phyloP scores from a whole-genome alignment of 352 stramenopile species.

The Stramenopiles sp. region DNA sequence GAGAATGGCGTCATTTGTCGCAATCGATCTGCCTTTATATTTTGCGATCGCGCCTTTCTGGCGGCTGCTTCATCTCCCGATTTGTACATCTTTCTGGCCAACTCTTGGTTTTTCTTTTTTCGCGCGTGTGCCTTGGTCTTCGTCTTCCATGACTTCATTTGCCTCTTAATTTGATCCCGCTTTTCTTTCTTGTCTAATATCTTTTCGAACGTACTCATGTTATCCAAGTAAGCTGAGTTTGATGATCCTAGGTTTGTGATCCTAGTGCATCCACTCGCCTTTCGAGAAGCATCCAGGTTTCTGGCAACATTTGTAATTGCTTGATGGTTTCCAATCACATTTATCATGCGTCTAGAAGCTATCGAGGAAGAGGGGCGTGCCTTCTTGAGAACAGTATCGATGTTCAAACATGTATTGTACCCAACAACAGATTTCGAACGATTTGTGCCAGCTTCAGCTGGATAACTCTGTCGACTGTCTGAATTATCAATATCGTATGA shows the following conservation, averaged over 20 bases:
- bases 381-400: not conserved
- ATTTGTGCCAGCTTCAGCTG: not conserved
- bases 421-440: not conserved
- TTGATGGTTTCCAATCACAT: not conserved
- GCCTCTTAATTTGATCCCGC: not conserved
- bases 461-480: not conserved
- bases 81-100: not conserved
- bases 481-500: not conserved
- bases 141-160: not conserved
- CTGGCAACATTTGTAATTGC: not conserved
- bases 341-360: not conserved
- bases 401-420: not conserved
- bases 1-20: not conserved
- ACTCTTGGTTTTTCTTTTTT: not conserved
- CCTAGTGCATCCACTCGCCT: not conserved
- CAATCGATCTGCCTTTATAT: not conserved
- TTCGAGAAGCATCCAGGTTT: not conserved
- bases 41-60: not conserved
- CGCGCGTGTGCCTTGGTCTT: not conserved
- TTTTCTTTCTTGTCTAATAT: not conserved
- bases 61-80: not conserved
- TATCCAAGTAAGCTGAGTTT: not conserved
- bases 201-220: not conserved
- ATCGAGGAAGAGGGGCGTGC: not conserved
- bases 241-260: not conserved